phyloP scores from a whole-genome alignment of 2,329 filamentous ascomycete genomes.

The Xylariales sp. region DNA sequence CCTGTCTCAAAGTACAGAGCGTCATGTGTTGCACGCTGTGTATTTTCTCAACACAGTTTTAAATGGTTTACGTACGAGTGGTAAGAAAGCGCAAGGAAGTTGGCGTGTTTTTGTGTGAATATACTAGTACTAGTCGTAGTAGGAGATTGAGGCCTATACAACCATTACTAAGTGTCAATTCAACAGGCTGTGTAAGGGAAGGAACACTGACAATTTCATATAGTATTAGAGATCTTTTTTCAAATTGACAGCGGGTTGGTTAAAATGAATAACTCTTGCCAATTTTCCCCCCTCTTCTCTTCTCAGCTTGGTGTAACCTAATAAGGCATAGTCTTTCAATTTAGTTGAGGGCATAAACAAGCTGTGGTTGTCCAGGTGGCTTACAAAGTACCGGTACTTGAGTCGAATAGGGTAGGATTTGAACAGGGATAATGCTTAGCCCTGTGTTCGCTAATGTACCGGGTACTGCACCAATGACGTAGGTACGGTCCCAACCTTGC shows the following conservation, averaged over 20 bases:
- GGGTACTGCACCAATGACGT: slow-evolving; percentile 44
- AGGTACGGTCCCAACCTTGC: slow-evolving; percentile 35
- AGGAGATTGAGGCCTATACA: background rate
- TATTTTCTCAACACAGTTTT: slow-evolving; percentile 4
- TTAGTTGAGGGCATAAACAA: slow-evolving; percentile 19
- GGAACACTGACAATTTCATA: slow-evolving; percentile 23
- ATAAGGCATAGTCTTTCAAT: slow-evolving; percentile 24
- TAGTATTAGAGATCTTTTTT: slow-evolving; percentile 27
- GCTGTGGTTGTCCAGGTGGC: slow-evolving; percentile 26
- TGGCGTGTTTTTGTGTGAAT: background rate
- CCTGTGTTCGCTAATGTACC: slow-evolving; percentile 42
- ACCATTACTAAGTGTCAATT: slow-evolving; percentile 10
- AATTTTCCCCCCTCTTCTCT: slow-evolving; percentile 8
- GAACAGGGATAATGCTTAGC: slow-evolving; percentile 37
- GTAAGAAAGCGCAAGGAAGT: background rate
- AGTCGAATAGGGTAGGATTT: slow-evolving; percentile 28
- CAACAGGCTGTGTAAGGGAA: background rate
- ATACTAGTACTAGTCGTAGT: no score
- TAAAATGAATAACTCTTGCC: background rate
- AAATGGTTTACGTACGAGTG: background rate
- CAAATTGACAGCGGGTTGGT: slow-evolving; percentile 26
- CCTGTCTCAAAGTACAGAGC: slow-evolving; percentile 29
- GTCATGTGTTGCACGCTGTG: slow-evolving; percentile 25
- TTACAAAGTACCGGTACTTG: slow-evolving; percentile 42
- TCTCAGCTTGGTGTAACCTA: slow-evolving; percentile 16